A percentile compares a stretch with the other conserved stretches of the same genome.
Conservation (phyloP, 1,284 basidiomycete genomes). For the Fomitopsis palustris region DNA sequence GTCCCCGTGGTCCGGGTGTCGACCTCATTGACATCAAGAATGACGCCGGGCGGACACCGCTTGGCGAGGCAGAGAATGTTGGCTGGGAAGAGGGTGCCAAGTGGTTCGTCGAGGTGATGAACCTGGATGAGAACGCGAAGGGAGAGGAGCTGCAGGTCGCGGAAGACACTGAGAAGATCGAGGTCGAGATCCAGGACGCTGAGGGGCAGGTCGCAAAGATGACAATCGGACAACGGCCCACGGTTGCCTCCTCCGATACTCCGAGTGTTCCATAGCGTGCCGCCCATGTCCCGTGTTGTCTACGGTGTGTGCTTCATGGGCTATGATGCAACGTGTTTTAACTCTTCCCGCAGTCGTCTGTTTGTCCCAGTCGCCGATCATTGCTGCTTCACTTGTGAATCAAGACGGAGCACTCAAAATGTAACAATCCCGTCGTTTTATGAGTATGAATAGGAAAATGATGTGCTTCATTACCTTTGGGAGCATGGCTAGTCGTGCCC, state of each 20-base stretch:
- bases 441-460: no score
- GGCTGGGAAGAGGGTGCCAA: constrained; percentile 79
- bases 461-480: no score
- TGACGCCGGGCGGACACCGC: constrained; percentile 60
- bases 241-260: background rate
- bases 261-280: background rate
- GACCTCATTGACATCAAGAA: constrained; percentile 75
- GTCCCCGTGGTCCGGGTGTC: constrained; percentile 52
- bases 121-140: constrained; percentile 47
- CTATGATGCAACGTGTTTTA: background rate
- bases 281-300: background rate
- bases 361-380: no score
- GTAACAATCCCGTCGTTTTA: no score
- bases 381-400: no score
- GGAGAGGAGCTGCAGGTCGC: constrained; percentile 35
- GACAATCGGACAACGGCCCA: constrained; percentile 34
- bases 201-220: constrained; percentile 61
- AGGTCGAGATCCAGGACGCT: constrained; percentile 67
- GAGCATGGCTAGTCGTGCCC: background rate
- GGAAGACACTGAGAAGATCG: constrained; percentile 36
- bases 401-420: no score
- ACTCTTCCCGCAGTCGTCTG: background rate
- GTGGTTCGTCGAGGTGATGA: constrained; percentile 78
- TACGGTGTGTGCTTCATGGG: background rate
- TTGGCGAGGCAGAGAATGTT: constrained; percentile 72